Evolutionary conservation across 306 rosid genomes (phyloP).

Genomic region (Gastrolobium bilobum): DNA sequence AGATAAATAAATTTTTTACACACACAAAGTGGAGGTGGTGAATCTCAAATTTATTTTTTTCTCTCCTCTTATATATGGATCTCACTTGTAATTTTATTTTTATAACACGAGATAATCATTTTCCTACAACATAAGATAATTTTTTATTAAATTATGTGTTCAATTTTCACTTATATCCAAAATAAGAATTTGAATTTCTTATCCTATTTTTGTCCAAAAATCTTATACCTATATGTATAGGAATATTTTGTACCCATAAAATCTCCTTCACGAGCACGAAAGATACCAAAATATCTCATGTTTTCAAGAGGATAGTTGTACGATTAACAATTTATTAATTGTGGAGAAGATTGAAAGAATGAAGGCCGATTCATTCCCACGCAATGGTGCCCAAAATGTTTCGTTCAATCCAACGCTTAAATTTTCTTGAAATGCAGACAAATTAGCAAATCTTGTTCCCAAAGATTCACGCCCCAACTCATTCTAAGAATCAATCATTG

Average conservation of each 20-base stretch:
- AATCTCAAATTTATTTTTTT: too few species aligned
- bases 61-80: too few species aligned
- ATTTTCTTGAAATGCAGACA: slow-evolving; percentile 42
- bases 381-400: not conserved
- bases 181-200: not conserved
- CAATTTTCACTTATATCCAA: too few species aligned
- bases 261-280: not conserved
- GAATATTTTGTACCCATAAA: slow-evolving; percentile 4
- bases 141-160: too few species aligned
- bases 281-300: slow-evolving; percentile 26
- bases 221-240: not conserved
- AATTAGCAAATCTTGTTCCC: slow-evolving; percentile 31
- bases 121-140: too few species aligned
- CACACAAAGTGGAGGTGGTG: too few species aligned
- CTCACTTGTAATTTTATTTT: too few species aligned
- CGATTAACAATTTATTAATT: slow-evolving; percentile 9
- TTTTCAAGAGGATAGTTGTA: slow-evolving; percentile 36
- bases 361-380: slow-evolving; percentile 29
- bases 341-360: slow-evolving; percentile 37
- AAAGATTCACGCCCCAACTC: slow-evolving; percentile 47
- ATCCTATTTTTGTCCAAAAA: not conserved
- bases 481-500: slow-evolving; percentile 39
- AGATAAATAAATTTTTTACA: too few species aligned
- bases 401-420: slow-evolving; percentile 29
- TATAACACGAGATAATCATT: too few species aligned